Evolutionary conservation across 108 stramenopile species (phyloP).

Genomic region (Conticribra weissflogii): DNA sequence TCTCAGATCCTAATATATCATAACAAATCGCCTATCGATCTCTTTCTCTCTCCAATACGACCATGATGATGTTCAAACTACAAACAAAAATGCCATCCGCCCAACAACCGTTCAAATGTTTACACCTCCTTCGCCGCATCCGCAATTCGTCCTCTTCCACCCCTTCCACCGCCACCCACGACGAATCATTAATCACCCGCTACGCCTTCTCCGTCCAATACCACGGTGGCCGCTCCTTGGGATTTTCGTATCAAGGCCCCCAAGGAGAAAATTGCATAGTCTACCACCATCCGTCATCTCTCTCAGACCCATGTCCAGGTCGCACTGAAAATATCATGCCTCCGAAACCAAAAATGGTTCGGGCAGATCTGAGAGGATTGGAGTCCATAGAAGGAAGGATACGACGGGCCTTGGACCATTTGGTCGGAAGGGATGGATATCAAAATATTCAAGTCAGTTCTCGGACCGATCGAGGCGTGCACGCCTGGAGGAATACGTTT

Average conservation of each 20-base stretch:
- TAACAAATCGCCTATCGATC: too few relatives aligned
- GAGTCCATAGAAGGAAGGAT: slow-evolving; percentile 75
- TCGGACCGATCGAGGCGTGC: slow-evolving; percentile 86
- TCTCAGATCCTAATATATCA: too few relatives aligned
- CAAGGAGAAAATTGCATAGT: slow-evolving; percentile 62
- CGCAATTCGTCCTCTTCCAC: too few relatives aligned
- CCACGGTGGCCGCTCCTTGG: slow-evolving; percentile 69
- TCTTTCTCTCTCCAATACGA: too few relatives aligned
- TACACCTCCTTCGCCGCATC: too few relatives aligned
- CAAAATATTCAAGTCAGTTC: slow-evolving; percentile 79
- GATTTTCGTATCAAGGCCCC: slow-evolving; percentile 70
- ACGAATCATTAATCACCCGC: slow-evolving; percentile 57
- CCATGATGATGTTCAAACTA: too few relatives aligned
- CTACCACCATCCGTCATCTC: too few relatives aligned
- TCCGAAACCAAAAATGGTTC: slow-evolving; percentile 32
- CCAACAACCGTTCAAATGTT: too few relatives aligned
- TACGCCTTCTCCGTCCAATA: slow-evolving; percentile 81
- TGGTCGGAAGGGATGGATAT: slow-evolving; percentile 57
- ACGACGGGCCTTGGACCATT: slow-evolving; percentile 58
- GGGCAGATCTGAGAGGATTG: slow-evolving; percentile 64
- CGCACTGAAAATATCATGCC: too few relatives aligned
- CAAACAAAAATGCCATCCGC: too few relatives aligned
- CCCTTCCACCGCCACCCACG: too few relatives aligned
- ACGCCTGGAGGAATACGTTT: slow-evolving; percentile 85
- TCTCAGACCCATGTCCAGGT: too few relatives aligned